phyloP scores from a whole-genome alignment of 176 grass and related monocot species.

The Hsuehochloa calcarea region DNA sequence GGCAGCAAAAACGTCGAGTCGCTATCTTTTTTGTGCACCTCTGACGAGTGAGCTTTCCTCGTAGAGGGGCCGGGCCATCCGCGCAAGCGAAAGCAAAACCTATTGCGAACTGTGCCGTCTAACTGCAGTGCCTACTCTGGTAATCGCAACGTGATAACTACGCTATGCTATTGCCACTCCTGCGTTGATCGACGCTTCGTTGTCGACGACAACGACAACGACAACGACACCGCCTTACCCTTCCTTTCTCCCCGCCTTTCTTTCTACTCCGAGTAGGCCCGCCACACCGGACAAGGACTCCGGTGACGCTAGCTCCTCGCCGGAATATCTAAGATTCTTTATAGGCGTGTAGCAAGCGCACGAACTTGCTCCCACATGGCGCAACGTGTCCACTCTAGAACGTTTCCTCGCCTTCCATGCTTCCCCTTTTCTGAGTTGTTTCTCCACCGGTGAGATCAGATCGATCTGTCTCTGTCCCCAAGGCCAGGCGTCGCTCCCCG shows the following conservation, averaged over 20 bases:
- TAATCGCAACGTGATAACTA: not conserved
- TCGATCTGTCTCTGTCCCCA: not conserved
- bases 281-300: not conserved
- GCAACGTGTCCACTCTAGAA: conserved; percentile 30
- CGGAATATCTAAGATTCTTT: not conserved
- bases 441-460: not conserved
- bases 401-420: not conserved
- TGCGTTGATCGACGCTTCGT: not conserved
- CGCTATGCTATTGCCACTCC: not conserved
- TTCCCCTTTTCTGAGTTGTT: not conserved
- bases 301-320: not conserved
- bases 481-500: not conserved
- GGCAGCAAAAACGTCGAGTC: not conserved
- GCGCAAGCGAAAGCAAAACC: not conserved
- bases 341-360: not conserved
- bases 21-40: not conserved
- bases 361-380: not conserved
- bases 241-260: not conserved
- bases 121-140: not conserved
- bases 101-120: not conserved
- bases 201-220: not conserved
- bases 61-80: not conserved
- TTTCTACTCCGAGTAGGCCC: not conserved
- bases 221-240: not conserved
- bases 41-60: not conserved